phyloP scores from a whole-genome alignment of 139 green algal genomes.

The Edaphochlamys debaryana region DNA sequence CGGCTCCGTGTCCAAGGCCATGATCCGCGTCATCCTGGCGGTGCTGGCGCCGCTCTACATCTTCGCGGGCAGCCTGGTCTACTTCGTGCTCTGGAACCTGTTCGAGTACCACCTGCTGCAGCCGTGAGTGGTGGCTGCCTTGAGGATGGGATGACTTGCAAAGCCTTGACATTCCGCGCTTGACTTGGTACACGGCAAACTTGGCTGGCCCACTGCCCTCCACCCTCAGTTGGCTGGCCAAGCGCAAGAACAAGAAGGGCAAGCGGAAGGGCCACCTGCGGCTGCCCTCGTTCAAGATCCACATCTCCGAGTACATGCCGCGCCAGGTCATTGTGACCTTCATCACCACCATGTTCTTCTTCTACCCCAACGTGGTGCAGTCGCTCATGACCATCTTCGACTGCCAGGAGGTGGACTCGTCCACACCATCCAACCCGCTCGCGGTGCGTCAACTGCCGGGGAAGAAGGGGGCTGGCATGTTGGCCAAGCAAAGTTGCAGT shows the following conservation, averaged over 20 bases:
- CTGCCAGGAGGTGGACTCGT: constrained; percentile 6
- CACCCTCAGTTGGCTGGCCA: background rate
- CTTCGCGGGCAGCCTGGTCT: background rate
- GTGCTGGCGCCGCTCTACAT: constrained; percentile 31
- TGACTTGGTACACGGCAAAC: no score
- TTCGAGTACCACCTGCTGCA: constrained; percentile 9
- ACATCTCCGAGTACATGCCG: background rate
- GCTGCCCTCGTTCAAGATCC: background rate
- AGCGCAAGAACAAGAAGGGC: background rate
- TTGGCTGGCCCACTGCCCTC: background rate
- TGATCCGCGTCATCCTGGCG: constrained; percentile 9
- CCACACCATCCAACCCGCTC: background rate
- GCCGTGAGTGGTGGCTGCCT: constrained; percentile 30
- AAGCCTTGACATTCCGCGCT: no score
- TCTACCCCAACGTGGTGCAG: constrained; percentile 29
- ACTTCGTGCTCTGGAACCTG: background rate
- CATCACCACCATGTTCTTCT: constrained; percentile 33
- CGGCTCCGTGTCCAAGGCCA: constrained; percentile 3
- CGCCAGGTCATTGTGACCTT: constrained; percentile 25
- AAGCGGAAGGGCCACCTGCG: background rate
- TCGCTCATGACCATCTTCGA: constrained; percentile 35
- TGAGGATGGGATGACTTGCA: no score
- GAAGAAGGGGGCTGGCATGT: background rate
- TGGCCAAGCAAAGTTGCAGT: no score
- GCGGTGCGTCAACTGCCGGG: background rate